A percentile compares a stretch with the other conserved stretches of the same genome.
Conservation (phyloP, 1,139 yeast species). For the Yamadazyma taylorii region DNA sequence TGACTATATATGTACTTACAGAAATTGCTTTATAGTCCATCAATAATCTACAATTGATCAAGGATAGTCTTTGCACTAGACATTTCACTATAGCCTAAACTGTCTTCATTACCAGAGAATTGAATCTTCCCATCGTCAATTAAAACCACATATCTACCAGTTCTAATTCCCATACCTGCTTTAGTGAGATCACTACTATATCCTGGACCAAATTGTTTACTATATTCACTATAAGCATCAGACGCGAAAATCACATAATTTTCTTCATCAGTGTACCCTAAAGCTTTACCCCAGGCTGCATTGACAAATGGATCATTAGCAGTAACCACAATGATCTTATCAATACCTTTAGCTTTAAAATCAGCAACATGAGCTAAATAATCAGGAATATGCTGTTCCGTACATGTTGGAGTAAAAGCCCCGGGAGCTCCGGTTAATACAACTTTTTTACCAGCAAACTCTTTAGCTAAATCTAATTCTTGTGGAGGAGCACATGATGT, state of each 20-base stretch:
- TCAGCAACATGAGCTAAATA: slow-evolving; percentile 53
- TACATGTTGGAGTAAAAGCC: slow-evolving; percentile 90
- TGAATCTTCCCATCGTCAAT: slow-evolving; percentile 61
- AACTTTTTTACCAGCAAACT: slow-evolving; percentile 53
- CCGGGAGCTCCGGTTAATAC: slow-evolving; percentile 85
- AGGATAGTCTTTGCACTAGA: slow-evolving; percentile 62
- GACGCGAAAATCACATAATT: slow-evolving; percentile 63
- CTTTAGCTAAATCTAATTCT: slow-evolving; percentile 47
- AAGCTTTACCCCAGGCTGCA: slow-evolving; percentile 79
- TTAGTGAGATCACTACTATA: slow-evolving; percentile 48
- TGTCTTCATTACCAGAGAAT: slow-evolving; percentile 67
- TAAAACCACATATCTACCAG: slow-evolving; percentile 70
- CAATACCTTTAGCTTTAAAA: slow-evolving; percentile 67
- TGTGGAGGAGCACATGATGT: slow-evolving; percentile 57
- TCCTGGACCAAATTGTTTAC: slow-evolving; percentile 50
- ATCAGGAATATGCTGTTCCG: slow-evolving; percentile 79
- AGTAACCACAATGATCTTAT: slow-evolving; percentile 67
- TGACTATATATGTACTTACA: no score
- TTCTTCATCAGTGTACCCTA: slow-evolving; percentile 51
- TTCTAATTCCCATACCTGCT: slow-evolving; percentile 64
- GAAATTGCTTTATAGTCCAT: no score
- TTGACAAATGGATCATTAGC: slow-evolving; percentile 83
- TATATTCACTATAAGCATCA: slow-evolving; percentile 65
- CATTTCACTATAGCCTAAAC: slow-evolving; percentile 54
- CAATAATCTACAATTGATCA: slow-evolving; percentile 15